Conservation (phyloP, 495 filamentous ascomycete species). For the Hypoxylon crocopeplum region DNA sequence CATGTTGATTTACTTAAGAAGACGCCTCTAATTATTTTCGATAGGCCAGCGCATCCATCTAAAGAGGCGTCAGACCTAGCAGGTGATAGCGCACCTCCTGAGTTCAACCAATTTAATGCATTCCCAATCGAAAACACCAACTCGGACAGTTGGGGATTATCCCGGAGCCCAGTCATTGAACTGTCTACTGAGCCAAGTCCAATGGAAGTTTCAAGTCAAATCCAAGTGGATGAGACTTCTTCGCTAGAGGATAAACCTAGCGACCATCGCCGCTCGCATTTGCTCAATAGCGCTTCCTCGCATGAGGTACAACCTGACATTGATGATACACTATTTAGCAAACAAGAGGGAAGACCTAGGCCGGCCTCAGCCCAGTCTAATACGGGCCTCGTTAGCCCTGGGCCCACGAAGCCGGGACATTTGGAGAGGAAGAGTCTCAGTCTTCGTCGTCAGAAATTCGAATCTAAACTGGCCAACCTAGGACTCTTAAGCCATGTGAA, state of each 20-base stretch:
- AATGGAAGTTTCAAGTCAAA: constrained; percentile 12
- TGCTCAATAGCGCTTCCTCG: not conserved
- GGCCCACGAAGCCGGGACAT: not conserved
- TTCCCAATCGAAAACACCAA: not conserved
- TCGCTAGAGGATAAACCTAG: constrained; percentile 2
- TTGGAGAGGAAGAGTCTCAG: not conserved
- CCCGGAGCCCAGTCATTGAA: constrained; percentile 15
- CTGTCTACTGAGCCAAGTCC: constrained; percentile 10
- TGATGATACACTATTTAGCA: not conserved
- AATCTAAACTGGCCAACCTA: not conserved
- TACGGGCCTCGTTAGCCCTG: not conserved
- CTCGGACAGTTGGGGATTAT: constrained; percentile 7
- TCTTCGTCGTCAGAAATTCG: not conserved
- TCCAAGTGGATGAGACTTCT: constrained; percentile 11
- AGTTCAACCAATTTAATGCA: constrained; percentile 4
- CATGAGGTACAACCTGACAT: not conserved
- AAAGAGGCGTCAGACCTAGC: constrained; percentile 6
- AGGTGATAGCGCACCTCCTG: constrained; percentile 8
- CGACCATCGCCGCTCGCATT: not conserved
- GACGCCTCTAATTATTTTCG: constrained; percentile 20
- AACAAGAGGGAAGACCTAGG: constrained; percentile 4
- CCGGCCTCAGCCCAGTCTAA: not conserved
- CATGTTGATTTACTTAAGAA: not conserved
- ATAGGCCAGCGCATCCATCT: constrained; percentile 9
- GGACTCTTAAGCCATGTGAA: not conserved